Base-by-base conservation (phyloP, 2,329 filamentous ascomycete genomes). In the Fusarium gaditjirri region DNA sequence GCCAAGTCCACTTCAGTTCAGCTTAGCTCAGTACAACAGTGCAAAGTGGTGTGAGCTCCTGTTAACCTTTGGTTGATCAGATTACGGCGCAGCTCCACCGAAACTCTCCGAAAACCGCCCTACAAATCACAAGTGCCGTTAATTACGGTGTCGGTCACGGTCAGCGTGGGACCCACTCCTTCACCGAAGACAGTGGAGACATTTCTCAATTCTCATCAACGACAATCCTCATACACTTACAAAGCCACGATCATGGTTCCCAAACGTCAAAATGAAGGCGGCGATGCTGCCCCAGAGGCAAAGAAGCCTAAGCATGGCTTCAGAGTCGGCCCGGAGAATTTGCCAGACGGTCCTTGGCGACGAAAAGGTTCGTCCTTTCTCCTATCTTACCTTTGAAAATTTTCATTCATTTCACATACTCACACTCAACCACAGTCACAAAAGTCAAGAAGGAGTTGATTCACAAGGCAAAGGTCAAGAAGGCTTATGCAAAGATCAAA, bases 361-460 rank as follows among this genome's bases (percentile, higher is more conserved):
- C 91, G 95, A 76, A 97, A 97, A 83, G 84, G 86, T 88, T 75
- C 63, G 80, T 75, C 47, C 46, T 49, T 23, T 43, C 43, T 49
- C 49, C 39, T 36, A 44, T 35, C 57, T 60, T 33, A 54, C 46
- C 29, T 44, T 38, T 17, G 49, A 60, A 74, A 66, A 58, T 72
- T 73, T 76, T 75, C 56, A 57, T 65, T 64, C 56, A 53, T 19
- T 44, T 53, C 44, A 29, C 23, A 53, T 68, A 67, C 73, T 78
- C 41, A 78, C 71, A 63, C 41, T 31, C 59, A 50, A 49, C 49
- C 53, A 38, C 31, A 95, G 93, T 93, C 64, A 90, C 93, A 81
- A 95, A 95, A 82, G 96, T 97, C 78, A 98, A 98, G 83, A 88
- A 92, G 73, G 90, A 93, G 73, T 85, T 97, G 61, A 98, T 98